phyloP scores from a whole-genome alignment of 2,329 filamentous ascomycete genomes.

The Myriosclerotinia scirpicola region DNA sequence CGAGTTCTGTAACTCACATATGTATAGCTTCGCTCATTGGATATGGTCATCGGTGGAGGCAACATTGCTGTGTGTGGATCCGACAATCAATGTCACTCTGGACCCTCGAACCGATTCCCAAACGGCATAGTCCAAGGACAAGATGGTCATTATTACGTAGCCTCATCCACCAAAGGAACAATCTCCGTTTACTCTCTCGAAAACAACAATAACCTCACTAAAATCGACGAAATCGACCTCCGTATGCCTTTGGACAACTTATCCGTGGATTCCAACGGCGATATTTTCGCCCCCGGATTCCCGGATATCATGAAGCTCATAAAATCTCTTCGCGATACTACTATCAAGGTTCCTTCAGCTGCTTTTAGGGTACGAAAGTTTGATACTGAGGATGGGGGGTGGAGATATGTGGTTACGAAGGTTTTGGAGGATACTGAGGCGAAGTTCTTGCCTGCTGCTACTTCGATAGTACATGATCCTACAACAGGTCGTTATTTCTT shows the following conservation, averaged over 20 bases:
- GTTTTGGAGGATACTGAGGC: conserved; percentile 12
- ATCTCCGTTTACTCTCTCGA: neutral
- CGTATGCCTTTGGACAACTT: conserved; percentile 42
- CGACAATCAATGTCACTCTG: conserved; percentile 6
- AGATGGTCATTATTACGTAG: conserved; percentile 42
- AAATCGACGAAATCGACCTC: conserved; percentile 36
- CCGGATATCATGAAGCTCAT: conserved; percentile 35
- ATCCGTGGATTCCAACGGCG: conserved; percentile 41
- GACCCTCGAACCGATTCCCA: conserved; percentile 29
- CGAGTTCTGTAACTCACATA: neutral
- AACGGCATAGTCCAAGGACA: conserved; percentile 41
- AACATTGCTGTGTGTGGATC: conserved; percentile 37
- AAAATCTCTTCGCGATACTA: conserved; percentile 32
- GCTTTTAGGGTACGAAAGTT: neutral
- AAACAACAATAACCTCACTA: conserved; percentile 25
- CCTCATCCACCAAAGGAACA: conserved; percentile 30
- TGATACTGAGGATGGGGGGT: neutral
- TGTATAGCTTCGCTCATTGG: conserved; percentile 24
- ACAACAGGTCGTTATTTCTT: conserved; percentile 4
- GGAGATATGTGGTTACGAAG: conserved; percentile 10
- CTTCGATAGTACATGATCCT: conserved; percentile 6
- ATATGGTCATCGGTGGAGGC: conserved; percentile 37
- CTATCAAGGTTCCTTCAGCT: neutral
- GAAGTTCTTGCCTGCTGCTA: neutral
- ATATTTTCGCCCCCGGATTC: conserved; percentile 41